Evolutionary conservation across 1,139 yeast genomes (phyloP).

Genomic region (Hyphopichia buzzinii): DNA sequence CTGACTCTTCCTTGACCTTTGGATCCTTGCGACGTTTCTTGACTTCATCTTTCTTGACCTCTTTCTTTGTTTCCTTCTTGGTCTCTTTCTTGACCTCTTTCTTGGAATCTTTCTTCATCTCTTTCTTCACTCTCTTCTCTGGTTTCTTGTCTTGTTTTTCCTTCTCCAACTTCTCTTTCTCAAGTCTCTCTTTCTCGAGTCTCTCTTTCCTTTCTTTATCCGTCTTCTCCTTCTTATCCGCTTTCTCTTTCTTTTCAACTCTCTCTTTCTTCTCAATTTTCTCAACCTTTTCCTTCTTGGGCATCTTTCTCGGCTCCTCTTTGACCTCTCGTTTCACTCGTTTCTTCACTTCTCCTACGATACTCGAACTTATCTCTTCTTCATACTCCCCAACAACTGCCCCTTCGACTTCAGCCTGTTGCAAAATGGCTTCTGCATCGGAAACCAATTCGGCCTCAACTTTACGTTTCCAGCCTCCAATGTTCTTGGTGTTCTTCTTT

Average conservation of each 20-base stretch:
- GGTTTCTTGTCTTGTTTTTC: constrained; percentile 5
- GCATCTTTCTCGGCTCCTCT: not conserved
- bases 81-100: constrained; percentile 5
- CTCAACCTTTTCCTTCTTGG: not conserved
- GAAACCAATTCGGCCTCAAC: constrained; percentile 70
- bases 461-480: constrained; percentile 55
- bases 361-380: not conserved
- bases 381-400: constrained; percentile 15
- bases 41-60: constrained; percentile 1
- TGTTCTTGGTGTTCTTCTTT: constrained; percentile 37
- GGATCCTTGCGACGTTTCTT: not conserved
- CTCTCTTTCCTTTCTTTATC: not conserved
- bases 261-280: not conserved
- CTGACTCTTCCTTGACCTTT: not conserved
- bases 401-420: constrained; percentile 34
- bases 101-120: constrained; percentile 1
- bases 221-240: not conserved
- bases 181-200: not conserved
- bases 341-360: constrained; percentile 1
- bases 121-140: constrained; percentile 4
- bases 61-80: constrained; percentile 3
- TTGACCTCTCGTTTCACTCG: constrained; percentile 1
- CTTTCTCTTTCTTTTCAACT: not conserved
- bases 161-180: constrained; percentile 4
- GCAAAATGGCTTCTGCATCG: constrained; percentile 61